Percentiles rank a stretch among this genome's conserved stretches.
These are phyloP conservation scores for Immersiella caudata DNA, from an alignment of 495 filamentous ascomycete genomes.

Conservation along the genomic window DNA sequence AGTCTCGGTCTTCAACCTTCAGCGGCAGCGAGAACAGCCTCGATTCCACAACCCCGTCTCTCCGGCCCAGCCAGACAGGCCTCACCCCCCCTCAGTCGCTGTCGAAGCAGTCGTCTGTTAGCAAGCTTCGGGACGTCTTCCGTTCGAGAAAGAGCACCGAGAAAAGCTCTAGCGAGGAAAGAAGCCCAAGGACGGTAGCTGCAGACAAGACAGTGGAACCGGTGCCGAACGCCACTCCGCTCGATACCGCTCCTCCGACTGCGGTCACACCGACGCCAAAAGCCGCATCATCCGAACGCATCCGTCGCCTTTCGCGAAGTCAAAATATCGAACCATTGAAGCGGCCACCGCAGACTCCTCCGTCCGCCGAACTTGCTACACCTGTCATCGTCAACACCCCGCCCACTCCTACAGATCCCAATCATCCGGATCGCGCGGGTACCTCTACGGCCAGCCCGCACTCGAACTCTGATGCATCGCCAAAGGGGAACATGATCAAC, in stretches of 20 bases:
- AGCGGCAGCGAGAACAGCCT: constrained; percentile 31
- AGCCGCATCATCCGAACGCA: constrained; percentile 21
- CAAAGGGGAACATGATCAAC: constrained; percentile 73
- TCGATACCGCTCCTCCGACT: constrained; percentile 23
- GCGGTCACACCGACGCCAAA: constrained; percentile 11
- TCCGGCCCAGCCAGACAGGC: constrained; percentile 36
- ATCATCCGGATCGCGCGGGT: constrained; percentile 22
- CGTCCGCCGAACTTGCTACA: constrained; percentile 39
- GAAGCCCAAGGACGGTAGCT: constrained; percentile 24
- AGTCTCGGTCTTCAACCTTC: constrained; percentile 25
- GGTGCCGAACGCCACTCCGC: constrained; percentile 10
- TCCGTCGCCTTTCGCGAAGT: constrained; percentile 35
- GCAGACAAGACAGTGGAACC: constrained; percentile 27
- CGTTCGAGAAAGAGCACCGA: constrained; percentile 40
- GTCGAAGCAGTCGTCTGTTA: constrained; percentile 47
- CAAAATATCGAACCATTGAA: constrained; percentile 42
- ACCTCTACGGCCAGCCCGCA: constrained; percentile 37
- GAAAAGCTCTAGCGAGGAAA: constrained; percentile 29
- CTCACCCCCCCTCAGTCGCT: constrained; percentile 41
- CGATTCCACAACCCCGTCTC: constrained; percentile 27
- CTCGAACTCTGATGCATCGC: constrained; percentile 40
- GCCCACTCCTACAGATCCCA: constrained; percentile 55
- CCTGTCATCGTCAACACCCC: constrained; percentile 61
- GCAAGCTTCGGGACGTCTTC: constrained; percentile 52
- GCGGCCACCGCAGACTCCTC: constrained; percentile 48